Base-by-base conservation (phyloP, 345 rosid species). In the Arabidopsis suecica region DNA sequence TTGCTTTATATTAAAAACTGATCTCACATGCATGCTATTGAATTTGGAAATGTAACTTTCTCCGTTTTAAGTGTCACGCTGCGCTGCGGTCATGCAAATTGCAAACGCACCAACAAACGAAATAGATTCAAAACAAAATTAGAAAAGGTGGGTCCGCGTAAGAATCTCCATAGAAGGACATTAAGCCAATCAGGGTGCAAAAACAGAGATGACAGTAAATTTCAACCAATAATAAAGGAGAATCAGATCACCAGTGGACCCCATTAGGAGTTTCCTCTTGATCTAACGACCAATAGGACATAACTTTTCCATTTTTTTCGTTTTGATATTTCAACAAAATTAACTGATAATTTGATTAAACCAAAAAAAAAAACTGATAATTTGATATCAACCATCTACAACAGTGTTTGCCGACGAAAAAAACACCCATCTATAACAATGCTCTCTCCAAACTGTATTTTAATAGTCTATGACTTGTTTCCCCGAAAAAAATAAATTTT, bases 221-320 rank as follows among this genome's bases (percentile, higher is more conserved):
- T 37, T 47, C 22, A 68, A 73, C 91, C 91, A 85, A 85, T 87
- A 13, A 77, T 9, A 34, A n/a, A 50, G 44, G 36, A 78, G 83
- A 79, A 71, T 65, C 69, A 77, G 69, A 58, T 51, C 23, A 36
- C 32, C 55, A 6, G 16, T 61, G 79, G 85, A 80, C 30, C 82
- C 88, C 69, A 32, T 25, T 22, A 12, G 20, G 25, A 33, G 18
- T 10, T 65, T 65, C 11, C 3, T 66, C 10, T 9, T 14, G 13
- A 42, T 42, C 12, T 30, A 13, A 3, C 5, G 2, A 28, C 10
- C 37, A 53, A 23, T 23, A 11, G 5, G 18, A 0, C 8, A 34
- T 9, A 32, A 5, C 2, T 38, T 18, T 60, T 0, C 1, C 0
- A 10, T 60, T 54, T 12, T 25, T 5, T n/a, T 47, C 2, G 1